phyloP scores from a whole-genome alignment of 2,329 filamentous ascomycete genomes.

The Claviceps pazoutovae region DNA sequence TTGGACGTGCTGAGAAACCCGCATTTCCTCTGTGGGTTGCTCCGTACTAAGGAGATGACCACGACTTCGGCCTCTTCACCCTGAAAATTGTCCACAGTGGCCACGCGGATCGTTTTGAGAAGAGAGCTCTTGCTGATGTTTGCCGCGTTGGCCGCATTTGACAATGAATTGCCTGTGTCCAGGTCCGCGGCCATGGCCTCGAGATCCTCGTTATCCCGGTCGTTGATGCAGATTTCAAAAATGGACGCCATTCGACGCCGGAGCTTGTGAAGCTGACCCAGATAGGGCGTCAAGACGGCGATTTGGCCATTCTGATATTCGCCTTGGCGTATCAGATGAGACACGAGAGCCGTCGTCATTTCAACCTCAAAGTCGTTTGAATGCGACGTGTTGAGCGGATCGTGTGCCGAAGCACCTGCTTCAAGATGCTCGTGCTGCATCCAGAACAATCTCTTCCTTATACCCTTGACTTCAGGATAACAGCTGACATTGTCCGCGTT shows the following conservation, averaged over 20 bases:
- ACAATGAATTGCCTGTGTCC: neutral
- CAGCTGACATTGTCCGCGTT: constrained; percentile 29
- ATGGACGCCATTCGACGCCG: constrained; percentile 27
- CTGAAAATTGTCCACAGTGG: constrained; percentile 65
- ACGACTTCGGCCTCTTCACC: constrained; percentile 63
- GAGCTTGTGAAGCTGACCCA: constrained; percentile 41
- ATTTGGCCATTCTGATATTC: constrained; percentile 46
- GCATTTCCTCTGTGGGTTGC: constrained; percentile 42
- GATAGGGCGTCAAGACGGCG: constrained; percentile 55
- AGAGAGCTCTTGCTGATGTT: constrained; percentile 18
- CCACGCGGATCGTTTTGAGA: constrained; percentile 36
- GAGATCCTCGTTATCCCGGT: constrained; percentile 37
- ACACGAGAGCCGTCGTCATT: constrained; percentile 48
- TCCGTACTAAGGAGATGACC: constrained; percentile 56
- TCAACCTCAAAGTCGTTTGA: constrained; percentile 47
- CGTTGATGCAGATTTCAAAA: constrained; percentile 50
- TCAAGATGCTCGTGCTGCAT: constrained; percentile 42
- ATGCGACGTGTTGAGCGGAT: constrained; percentile 28
- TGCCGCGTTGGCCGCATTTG: neutral
- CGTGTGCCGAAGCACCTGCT: constrained; percentile 16
- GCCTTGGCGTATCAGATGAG: constrained; percentile 52
- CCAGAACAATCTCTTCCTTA: constrained; percentile 45
- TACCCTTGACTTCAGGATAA: constrained; percentile 37
- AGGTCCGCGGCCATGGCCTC: neutral
- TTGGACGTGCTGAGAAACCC: constrained; percentile 56